These are phyloP conservation scores for Sambucus nigra DNA, from an alignment of 129 eudicot species.

Conservation along the genomic window DNA sequence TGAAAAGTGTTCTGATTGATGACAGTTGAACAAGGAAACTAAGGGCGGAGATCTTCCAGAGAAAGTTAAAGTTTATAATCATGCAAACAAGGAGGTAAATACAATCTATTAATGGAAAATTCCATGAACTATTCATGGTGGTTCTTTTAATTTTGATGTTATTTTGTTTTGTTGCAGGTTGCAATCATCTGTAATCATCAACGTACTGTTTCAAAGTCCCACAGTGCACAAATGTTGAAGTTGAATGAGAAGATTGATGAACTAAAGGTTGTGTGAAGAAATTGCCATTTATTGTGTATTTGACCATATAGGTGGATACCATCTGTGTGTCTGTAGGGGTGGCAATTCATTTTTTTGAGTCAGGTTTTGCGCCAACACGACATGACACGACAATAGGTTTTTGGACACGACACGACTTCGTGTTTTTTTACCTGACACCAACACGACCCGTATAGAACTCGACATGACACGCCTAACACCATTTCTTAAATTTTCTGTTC, in stretches of 20 bases:
- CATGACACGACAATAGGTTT: no score
- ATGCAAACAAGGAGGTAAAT: constrained; percentile 88
- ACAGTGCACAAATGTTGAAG: constrained; percentile 59
- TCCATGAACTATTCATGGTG: constrained; percentile 1
- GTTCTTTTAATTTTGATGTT: neutral
- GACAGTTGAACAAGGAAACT: constrained; percentile 62
- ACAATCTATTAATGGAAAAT: neutral
- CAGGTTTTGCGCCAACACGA: no score
- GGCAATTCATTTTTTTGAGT: no score
- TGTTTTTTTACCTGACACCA: no score
- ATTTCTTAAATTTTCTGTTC: no score
- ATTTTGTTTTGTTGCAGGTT: constrained; percentile 43
- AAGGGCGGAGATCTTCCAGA: constrained; percentile 62
- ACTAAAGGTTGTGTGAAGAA: constrained; percentile 65
- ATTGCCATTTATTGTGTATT: constrained; percentile 3
- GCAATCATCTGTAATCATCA: constrained; percentile 98
- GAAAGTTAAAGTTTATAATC: constrained; percentile 62
- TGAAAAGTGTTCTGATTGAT: constrained; percentile 1
- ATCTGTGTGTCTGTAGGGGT: no score
- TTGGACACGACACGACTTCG: no score
- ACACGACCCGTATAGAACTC: no score
- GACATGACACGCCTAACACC: no score
- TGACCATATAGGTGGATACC: neutral
- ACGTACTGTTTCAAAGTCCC: constrained; percentile 88
- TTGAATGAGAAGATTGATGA: constrained; percentile 70